Base-by-base conservation (phyloP, 768 basidiomycete genomes). In the Nidularia sp. region DNA sequence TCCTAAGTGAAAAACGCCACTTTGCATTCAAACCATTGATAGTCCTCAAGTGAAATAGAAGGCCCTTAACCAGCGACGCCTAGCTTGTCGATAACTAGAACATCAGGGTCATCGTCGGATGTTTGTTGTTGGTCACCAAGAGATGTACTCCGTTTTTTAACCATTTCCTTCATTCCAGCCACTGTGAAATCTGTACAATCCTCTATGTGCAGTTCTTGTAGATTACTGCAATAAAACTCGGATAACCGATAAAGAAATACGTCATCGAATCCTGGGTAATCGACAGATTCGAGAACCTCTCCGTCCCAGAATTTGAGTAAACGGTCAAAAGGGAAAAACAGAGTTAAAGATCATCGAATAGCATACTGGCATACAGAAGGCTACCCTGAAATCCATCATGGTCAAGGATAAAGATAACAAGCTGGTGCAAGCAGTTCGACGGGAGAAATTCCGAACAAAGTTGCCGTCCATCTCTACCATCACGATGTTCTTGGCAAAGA, bases 171-270 rank as follows among this genome's bases (percentile, higher is more conserved):
- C 15, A 60, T 39, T 10, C 48, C 59, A 3, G n/a, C 18, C 6
- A 55, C 55, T n/a, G 56, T 48, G 51, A 57, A 57, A 22, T 60
- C 55, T 7, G 44, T 45, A 31, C 56, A 60, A 39, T 60, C 55
- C 31, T 55, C 53, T 29, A 60, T 31, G 48, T 60, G 57, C 8
- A 60, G 49, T 43, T 57, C 56, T 6, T 57, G 59, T 7, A 60
- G 42, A 51, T 57, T 57, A 9, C 51, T 33, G 43, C 50, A 51
- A 31, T 46, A 46, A 39, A 55, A 55, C 10, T 18, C n/a, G 53
- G 52, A 6, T 31, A 60, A 50, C 48, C 55, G 48, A 36, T 29
- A 34, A 5, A 60, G 51, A 25, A 60, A 50, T 9, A 41, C 48
- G 41, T 60, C 57, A 45, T 52, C 45, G 55, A 60, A 60, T 4